Evolutionary conservation across 257 asterid genomes (phyloP).

Genomic region (Solanum pennellii): DNA sequence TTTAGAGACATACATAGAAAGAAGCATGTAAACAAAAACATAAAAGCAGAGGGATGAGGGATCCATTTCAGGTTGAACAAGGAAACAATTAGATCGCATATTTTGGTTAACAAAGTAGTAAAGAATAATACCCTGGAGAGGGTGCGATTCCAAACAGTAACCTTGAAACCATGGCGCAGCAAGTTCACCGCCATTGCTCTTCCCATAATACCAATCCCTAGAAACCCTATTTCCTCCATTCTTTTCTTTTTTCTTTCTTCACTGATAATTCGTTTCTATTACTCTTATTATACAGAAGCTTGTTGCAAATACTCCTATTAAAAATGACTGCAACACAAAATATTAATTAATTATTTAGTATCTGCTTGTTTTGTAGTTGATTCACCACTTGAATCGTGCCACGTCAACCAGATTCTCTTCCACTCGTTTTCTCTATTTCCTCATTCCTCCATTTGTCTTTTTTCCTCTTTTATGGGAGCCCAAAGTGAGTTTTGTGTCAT

Average conservation of each 20-base stretch:
- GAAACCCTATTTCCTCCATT: slow-evolving; percentile 88
- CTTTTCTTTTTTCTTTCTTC: background rate
- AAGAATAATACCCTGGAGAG: slow-evolving; percentile 49
- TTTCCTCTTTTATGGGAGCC: background rate
- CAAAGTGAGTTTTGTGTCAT: background rate
- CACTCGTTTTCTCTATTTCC: slow-evolving; percentile 22
- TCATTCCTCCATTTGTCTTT: slow-evolving; percentile 5
- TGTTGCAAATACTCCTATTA: background rate
- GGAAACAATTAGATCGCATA: background rate
- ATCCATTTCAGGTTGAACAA: background rate
- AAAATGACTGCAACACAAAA: background rate
- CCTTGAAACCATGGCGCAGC: slow-evolving; percentile 85
- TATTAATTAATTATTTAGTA: background rate
- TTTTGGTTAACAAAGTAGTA: background rate
- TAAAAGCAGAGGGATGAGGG: background rate
- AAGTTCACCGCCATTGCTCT: slow-evolving; percentile 93
- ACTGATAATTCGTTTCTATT: background rate
- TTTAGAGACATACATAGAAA: background rate
- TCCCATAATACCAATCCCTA: slow-evolving; percentile 96
- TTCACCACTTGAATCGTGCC: background rate
- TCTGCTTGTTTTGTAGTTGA: background rate
- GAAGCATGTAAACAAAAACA: background rate
- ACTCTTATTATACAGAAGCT: background rate
- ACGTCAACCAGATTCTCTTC: slow-evolving; percentile 20
- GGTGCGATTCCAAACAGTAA: slow-evolving; percentile 98